Percentiles rank a stretch among this genome's conserved stretches.
Conservation (phyloP, 345 rosid genomes). For the Gossypium sturtianum region DNA sequence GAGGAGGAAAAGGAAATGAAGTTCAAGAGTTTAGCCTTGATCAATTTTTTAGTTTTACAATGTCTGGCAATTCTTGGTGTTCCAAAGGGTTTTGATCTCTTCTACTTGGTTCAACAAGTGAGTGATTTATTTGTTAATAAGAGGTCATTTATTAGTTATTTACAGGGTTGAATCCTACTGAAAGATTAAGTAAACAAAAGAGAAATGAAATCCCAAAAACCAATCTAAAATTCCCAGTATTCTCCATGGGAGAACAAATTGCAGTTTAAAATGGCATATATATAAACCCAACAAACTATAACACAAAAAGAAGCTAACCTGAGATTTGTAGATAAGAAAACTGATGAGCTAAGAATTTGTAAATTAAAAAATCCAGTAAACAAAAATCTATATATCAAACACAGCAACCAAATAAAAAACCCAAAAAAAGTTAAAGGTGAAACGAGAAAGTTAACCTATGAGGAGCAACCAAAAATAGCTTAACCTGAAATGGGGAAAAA, state of each 20-base stretch:
- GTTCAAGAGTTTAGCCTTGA: background rate
- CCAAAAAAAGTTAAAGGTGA: too few species aligned
- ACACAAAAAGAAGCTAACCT: background rate
- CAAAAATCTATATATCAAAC: background rate
- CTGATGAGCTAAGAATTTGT: background rate
- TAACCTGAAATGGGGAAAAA: too few species aligned
- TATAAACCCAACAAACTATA: too few species aligned
- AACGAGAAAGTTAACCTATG: too few species aligned
- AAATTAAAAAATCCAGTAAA: background rate
- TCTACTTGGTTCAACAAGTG: slow-evolving; percentile 95
- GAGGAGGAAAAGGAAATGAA: slow-evolving; percentile 1
- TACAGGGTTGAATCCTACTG: background rate
- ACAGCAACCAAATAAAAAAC: too few species aligned
- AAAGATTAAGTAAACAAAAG: background rate
- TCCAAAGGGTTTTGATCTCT: slow-evolving; percentile 69
- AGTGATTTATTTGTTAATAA: background rate
- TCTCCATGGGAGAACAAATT: background rate
- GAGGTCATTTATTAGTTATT: background rate
- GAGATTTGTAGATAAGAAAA: background rate
- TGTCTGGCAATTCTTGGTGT: slow-evolving; percentile 9
- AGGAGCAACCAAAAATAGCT: too few species aligned
- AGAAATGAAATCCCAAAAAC: background rate
- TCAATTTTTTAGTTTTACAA: background rate
- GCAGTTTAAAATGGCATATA: background rate
- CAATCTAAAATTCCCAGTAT: slow-evolving; percentile 3